These are phyloP conservation scores for Rhodotorula paludigena DNA, from an alignment of 768 basidiomycete species.

Conservation along the genomic window DNA sequence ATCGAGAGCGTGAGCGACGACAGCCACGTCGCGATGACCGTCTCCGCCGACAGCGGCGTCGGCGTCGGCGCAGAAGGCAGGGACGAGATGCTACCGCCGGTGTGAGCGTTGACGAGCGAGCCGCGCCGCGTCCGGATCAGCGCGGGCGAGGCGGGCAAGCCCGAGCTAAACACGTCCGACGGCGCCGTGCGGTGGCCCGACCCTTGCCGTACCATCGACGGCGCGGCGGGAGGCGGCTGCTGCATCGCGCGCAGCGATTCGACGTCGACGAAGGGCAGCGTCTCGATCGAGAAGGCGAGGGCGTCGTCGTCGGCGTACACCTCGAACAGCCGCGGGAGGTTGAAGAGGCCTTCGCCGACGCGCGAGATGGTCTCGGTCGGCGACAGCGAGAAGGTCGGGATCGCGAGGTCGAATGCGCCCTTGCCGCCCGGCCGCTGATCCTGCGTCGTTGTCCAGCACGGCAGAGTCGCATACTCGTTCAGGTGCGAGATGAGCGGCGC, in stretches of 20 bases:
- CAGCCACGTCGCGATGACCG: slow-evolving; percentile 84
- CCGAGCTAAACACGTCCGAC: slow-evolving; percentile 20
- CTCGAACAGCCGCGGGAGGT: slow-evolving; percentile 87
- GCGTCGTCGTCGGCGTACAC: slow-evolving; percentile 84
- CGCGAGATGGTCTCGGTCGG: slow-evolving; percentile 82
- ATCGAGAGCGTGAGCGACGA: slow-evolving; percentile 79
- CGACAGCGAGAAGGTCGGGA: slow-evolving; percentile 88
- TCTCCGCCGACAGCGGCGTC: slow-evolving; percentile 60
- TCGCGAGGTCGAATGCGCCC: slow-evolving; percentile 52
- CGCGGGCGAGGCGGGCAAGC: slow-evolving; percentile 49
- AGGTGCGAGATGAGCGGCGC: slow-evolving; percentile 74
- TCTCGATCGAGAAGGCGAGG: slow-evolving; percentile 77
- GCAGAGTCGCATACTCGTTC: slow-evolving; percentile 60
- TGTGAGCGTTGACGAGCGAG: background rate
- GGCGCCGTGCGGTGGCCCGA: slow-evolving; percentile 3
- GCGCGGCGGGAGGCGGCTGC: background rate
- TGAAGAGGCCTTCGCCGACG: slow-evolving; percentile 88
- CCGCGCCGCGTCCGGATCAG: slow-evolving; percentile 45
- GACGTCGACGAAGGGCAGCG: slow-evolving; percentile 64
- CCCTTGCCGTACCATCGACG: slow-evolving; percentile 1
- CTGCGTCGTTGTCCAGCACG: slow-evolving; percentile 59
- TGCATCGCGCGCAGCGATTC: slow-evolving; percentile 47
- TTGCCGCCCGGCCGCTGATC: slow-evolving; percentile 55
- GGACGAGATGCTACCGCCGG: background rate
- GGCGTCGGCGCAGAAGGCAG: slow-evolving; percentile 20